These are phyloP conservation scores for Candida glucosophila DNA, from an alignment of 1,139 yeast species.

Conservation along the genomic window DNA sequence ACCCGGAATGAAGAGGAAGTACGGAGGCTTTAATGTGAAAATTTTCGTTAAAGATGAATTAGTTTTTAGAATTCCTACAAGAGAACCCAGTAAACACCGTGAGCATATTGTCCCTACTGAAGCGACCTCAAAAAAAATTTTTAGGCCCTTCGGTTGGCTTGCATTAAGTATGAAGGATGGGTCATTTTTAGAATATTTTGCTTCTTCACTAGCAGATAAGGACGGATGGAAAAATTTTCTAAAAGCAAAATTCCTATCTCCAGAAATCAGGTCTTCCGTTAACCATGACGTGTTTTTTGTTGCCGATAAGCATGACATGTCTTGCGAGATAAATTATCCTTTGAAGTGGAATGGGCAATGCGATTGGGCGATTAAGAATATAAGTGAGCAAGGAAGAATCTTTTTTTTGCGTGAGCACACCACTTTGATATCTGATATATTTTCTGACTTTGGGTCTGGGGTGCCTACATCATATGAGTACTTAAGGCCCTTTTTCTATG, in stretches of 20 bases:
- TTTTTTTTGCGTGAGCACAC: constrained; percentile 82
- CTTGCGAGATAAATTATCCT: constrained; percentile 60
- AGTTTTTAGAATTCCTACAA: constrained; percentile 69
- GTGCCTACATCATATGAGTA: constrained; percentile 65
- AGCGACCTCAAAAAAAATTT: constrained; percentile 3
- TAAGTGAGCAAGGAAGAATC: constrained; percentile 44
- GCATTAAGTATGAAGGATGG: constrained; percentile 57
- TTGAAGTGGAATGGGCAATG: constrained; percentile 75
- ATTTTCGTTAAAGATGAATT: constrained; percentile 55
- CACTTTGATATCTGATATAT: constrained; percentile 61
- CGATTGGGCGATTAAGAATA: constrained; percentile 53
- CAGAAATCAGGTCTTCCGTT: constrained; percentile 74
- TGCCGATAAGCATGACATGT: constrained; percentile 51
- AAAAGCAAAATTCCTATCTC: constrained; percentile 38
- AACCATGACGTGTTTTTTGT: constrained; percentile 74
- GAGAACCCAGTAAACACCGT: constrained; percentile 76
- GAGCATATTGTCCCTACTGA: constrained; percentile 15
- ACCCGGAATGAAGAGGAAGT: constrained; percentile 47
- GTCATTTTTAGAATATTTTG: constrained; percentile 39
- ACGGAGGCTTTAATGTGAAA: constrained; percentile 46
- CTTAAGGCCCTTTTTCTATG: constrained; percentile 64
- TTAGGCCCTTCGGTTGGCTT: constrained; percentile 84
- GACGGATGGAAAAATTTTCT: constrained; percentile 55
- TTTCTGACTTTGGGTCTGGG: constrained; percentile 72
- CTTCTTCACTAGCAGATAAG: constrained; percentile 46